A percentile compares a stretch with the other conserved stretches of the same genome.
Evolutionary conservation across 257 asterid genomes (phyloP).

Genomic region (Solanum appendiculatum): DNA sequence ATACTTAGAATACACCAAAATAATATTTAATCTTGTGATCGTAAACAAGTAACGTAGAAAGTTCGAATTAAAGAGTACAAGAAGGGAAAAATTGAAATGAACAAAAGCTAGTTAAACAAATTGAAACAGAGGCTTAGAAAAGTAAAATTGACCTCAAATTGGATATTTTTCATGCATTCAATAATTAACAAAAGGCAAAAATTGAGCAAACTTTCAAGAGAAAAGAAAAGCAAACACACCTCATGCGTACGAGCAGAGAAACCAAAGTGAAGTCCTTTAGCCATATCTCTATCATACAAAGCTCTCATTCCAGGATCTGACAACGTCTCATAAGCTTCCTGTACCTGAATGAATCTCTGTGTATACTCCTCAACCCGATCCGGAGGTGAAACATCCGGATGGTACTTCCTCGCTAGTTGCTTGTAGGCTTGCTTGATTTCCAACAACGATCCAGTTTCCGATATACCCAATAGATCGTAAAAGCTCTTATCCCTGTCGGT

Average conservation of each 20-base stretch:
- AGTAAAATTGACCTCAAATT: background rate
- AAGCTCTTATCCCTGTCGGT: constrained; percentile 8
- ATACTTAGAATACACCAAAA: background rate
- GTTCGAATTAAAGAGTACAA: background rate
- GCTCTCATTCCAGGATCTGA: constrained; percentile 67
- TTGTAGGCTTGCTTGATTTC: constrained; percentile 90
- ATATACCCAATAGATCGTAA: constrained; percentile 69
- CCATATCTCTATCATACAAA: constrained; percentile 53
- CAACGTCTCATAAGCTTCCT: constrained; percentile 82
- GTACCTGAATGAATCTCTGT: constrained; percentile 52
- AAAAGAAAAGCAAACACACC: constrained; percentile 4
- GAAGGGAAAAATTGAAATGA: too few species aligned
- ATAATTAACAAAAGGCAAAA: background rate
- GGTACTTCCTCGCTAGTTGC: constrained; percentile 79
- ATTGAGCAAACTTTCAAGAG: background rate
- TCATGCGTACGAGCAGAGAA: constrained; percentile 39
- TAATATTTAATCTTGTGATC: too few species aligned
- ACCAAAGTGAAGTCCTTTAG: constrained; percentile 45
- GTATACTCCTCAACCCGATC: constrained; percentile 70
- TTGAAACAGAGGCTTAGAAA: background rate
- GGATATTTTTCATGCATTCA: background rate
- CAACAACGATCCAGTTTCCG: constrained; percentile 39
- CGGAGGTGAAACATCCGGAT: constrained; percentile 95
- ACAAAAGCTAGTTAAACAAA: too few species aligned
- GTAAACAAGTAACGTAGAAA: background rate